These are phyloP conservation scores for Aeminium ludgeri DNA, from an alignment of 495 filamentous ascomycete genomes.

Conservation along the genomic window DNA sequence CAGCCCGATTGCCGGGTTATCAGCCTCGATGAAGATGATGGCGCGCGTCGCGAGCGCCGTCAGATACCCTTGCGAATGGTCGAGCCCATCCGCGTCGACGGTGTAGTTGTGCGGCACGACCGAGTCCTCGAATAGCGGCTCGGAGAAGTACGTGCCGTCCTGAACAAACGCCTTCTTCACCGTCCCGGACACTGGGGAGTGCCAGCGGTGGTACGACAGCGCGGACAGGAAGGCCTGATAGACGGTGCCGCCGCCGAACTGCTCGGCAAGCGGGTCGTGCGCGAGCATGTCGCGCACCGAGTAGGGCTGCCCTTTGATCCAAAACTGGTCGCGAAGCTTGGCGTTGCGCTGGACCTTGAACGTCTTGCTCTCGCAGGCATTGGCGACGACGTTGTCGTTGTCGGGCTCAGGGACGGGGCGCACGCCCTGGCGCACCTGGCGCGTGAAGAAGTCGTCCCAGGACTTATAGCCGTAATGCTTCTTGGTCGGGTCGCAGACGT, in stretches of 20 bases:
- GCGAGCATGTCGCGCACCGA: conserved; percentile 19
- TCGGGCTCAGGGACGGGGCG: conserved; percentile 42
- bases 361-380: conserved; percentile 48
- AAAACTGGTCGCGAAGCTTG: conserved; percentile 40
- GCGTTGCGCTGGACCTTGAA: conserved; percentile 30
- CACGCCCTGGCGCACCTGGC: conserved; percentile 34
- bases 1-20: conserved; percentile 46
- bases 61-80: conserved; percentile 37
- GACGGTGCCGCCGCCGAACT: conserved; percentile 20
- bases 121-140: conserved; percentile 39
- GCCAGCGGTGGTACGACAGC: conserved; percentile 23
- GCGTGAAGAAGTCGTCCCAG: conserved; percentile 67
- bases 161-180: conserved; percentile 16
- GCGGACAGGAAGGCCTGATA: conserved; percentile 23
- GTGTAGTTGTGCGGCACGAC: conserved; percentile 20
- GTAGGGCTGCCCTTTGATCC: conserved; percentile 47
- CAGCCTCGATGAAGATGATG: conserved; percentile 51
- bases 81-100: conserved; percentile 25
- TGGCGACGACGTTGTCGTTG: conserved; percentile 39
- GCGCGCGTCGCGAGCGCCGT: conserved; percentile 41
- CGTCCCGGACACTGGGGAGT: conserved; percentile 19
- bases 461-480: conserved; percentile 45
- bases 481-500: conserved; percentile 30
- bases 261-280: conserved; percentile 12
- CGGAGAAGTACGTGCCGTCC: conserved; percentile 51